phyloP scores from a whole-genome alignment of 2,329 filamentous ascomycete genomes.

The Aspergillus fischeri region DNA sequence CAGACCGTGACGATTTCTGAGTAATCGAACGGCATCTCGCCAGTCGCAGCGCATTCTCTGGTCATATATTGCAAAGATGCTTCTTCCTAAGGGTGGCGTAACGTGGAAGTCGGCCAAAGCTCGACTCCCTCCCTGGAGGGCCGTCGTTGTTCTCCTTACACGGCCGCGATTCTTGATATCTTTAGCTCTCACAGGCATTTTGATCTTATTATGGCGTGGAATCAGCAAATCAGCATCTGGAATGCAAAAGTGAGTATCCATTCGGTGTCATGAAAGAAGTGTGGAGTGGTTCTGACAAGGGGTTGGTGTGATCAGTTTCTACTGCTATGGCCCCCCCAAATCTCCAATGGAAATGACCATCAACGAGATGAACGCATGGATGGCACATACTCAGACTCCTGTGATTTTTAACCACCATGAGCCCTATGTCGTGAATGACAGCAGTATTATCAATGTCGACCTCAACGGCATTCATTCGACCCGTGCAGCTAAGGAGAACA shows the following conservation, averaged over 20 bases:
- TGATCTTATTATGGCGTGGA: conserved; percentile 84
- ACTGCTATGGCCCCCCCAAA: conserved; percentile 93
- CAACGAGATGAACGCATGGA: conserved; percentile 89
- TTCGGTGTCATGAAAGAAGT: neutral
- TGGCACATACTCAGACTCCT: conserved; percentile 81
- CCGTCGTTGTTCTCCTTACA: conserved; percentile 66
- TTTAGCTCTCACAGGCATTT: conserved; percentile 63
- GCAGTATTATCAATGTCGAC: conserved; percentile 73
- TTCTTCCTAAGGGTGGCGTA: conserved; percentile 83
- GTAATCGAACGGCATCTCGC: neutral
- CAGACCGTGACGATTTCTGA: conserved; percentile 5
- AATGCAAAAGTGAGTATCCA: conserved; percentile 73
- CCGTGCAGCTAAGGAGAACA: conserved; percentile 69
- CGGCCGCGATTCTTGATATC: conserved; percentile 74
- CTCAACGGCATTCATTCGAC: conserved; percentile 83
- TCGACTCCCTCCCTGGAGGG: conserved; percentile 71
- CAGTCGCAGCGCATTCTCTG: neutral
- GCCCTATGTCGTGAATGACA: conserved; percentile 76
- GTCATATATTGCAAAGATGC: conserved; percentile 54
- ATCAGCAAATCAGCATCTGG: conserved; percentile 75
- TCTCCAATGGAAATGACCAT: conserved; percentile 92
- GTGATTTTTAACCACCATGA: conserved; percentile 96
- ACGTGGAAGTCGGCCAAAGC: conserved; percentile 89
- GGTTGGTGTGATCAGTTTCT: conserved; percentile 61
- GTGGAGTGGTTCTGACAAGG: conserved; percentile 12